phyloP scores from a whole-genome alignment of 495 filamentous ascomycete genomes.

The Aspergillus panamensis region DNA sequence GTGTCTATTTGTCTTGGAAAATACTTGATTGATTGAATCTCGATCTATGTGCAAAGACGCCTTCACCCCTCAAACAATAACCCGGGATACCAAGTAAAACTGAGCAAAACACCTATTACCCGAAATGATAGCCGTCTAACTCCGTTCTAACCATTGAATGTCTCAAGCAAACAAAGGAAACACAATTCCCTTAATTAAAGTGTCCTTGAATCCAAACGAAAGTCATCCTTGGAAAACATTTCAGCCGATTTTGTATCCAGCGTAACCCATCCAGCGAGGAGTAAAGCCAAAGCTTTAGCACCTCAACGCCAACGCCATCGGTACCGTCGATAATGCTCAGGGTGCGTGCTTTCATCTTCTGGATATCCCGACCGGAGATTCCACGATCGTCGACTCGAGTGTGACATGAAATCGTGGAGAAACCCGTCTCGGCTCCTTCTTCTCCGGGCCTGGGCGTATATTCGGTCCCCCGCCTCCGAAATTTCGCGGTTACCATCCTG shows the following conservation, averaged over 20 bases:
- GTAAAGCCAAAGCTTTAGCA: not conserved
- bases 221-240: not conserved
- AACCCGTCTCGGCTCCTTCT: conserved; percentile 14
- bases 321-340: conserved; percentile 5
- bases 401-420: conserved; percentile 7
- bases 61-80: too few relatives aligned
- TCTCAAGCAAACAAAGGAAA: conserved; percentile 11
- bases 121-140: too few relatives aligned
- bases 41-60: too few relatives aligned
- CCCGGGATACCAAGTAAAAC: too few relatives aligned
- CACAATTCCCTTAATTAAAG: not conserved
- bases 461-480: conserved; percentile 17
- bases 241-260: not conserved
- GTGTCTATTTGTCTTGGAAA: too few relatives aligned
- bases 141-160: not conserved
- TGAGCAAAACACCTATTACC: not conserved
- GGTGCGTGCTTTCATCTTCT: conserved; percentile 8
- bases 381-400: conserved; percentile 6
- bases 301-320: conserved; percentile 13
- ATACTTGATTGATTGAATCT: too few relatives aligned
- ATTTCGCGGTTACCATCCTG: conserved; percentile 23
- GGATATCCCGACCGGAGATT: conserved; percentile 9
- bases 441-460: conserved; percentile 15
- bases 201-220: not conserved
- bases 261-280: not conserved